Conservation (phyloP, 164 flowering plant genomes). For the Tetracentron sinense region DNA sequence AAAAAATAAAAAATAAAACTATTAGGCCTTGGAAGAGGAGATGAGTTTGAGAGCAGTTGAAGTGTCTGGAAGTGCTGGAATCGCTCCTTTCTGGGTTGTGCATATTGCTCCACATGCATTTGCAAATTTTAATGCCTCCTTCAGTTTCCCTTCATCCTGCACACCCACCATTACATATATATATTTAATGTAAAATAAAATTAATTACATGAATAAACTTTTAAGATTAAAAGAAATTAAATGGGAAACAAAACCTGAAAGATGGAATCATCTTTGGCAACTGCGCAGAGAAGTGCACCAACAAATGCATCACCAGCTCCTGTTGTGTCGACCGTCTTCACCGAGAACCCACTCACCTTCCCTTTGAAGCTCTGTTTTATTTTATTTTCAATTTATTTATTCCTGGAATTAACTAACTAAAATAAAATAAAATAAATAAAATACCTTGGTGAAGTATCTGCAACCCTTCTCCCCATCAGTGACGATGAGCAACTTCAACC, state of each 20-base stretch:
- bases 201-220: no score
- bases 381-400: no score
- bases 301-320: constrained; percentile 91
- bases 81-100: constrained; percentile 70
- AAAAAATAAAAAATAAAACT: neutral
- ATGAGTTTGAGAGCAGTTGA: constrained; percentile 33
- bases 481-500: constrained; percentile 58
- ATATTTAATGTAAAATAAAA: no score
- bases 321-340: constrained; percentile 66
- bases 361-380: constrained; percentile 54
- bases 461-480: constrained; percentile 80
- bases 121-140: constrained; percentile 40
- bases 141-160: constrained; percentile 51
- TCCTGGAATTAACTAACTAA: no score
- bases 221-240: no score
- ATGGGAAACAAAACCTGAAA: constrained; percentile 19
- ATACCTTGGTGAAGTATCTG: constrained; percentile 69
- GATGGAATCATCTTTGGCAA: constrained; percentile 32
- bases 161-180: no score
- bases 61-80: constrained; percentile 57
- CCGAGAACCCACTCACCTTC: constrained; percentile 43
- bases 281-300: constrained; percentile 43
- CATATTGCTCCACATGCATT: constrained; percentile 70
- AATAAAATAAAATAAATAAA: neutral
- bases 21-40: constrained; percentile 12